phyloP scores from a whole-genome alignment of 2,329 filamentous ascomycete genomes.

The Colletotrichum incanum region DNA sequence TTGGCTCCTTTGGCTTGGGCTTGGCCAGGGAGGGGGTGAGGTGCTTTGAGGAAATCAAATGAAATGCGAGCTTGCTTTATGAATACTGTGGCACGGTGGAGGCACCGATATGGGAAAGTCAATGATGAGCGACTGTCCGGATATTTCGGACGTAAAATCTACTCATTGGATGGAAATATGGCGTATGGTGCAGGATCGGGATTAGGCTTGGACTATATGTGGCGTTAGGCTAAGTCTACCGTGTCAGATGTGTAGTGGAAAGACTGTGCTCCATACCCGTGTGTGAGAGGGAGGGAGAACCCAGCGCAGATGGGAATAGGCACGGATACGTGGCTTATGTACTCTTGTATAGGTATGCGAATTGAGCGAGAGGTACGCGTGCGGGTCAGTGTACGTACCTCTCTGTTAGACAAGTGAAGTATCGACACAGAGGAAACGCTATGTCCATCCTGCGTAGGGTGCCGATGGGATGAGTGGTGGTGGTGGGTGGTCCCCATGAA shows the following conservation, averaged over 20 bases:
- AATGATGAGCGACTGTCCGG: not conserved
- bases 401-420: no score
- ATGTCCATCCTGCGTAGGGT: not conserved
- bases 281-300: not conserved
- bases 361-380: not conserved
- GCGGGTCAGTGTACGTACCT: not conserved
- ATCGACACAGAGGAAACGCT: not conserved
- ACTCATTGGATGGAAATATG: not conserved
- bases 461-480: no score
- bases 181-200: not conserved
- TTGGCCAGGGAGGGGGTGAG: not conserved
- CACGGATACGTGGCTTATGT: not conserved
- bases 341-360: not conserved
- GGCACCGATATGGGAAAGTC: not conserved
- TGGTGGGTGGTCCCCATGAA: not conserved
- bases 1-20: no score
- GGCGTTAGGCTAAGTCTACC: not conserved
- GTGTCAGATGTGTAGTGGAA: not conserved
- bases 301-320: not conserved
- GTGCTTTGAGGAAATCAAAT: not conserved
- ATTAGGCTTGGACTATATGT: not conserved
- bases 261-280: not conserved
- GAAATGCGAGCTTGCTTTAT: not conserved
- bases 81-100: not conserved
- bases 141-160: not conserved